These are phyloP conservation scores for Penicillium hordei DNA, from an alignment of 2,329 filamentous ascomycete genomes.

Conservation along the genomic window DNA sequence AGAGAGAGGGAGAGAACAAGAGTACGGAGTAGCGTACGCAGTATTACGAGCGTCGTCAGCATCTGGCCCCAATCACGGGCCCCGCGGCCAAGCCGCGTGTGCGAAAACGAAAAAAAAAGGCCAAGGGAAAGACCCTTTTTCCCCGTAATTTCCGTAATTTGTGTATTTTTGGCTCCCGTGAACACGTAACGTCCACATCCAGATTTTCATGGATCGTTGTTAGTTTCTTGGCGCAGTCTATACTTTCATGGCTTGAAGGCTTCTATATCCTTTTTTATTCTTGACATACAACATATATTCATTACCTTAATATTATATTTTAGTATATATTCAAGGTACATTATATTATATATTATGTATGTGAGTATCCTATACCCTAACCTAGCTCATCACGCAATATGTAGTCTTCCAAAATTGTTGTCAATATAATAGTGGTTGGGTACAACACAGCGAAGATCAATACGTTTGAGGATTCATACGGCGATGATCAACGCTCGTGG, in stretches of 20 bases:
- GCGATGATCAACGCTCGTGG: slow-evolving; percentile 1
- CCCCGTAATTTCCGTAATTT: slow-evolving; percentile 16
- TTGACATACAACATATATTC: not conserved
- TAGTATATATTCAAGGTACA: not conserved
- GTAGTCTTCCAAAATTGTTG: not conserved
- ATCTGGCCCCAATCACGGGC: slow-evolving; percentile 38
- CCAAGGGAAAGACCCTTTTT: slow-evolving; percentile 34
- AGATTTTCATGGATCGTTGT: slow-evolving; percentile 6
- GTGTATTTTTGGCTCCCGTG: slow-evolving; percentile 9
- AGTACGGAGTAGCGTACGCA: slow-evolving; percentile 13
- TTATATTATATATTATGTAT: no score
- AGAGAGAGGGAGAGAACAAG: slow-evolving; percentile 12
- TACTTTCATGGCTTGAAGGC: slow-evolving; percentile 6
- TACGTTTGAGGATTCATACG: not conserved
- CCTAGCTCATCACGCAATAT: not conserved
- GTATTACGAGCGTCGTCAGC: slow-evolving; percentile 41
- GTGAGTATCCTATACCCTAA: not conserved
- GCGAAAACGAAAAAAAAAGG: slow-evolving; percentile 28
- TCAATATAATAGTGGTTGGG: not conserved
- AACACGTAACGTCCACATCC: slow-evolving; percentile 18
- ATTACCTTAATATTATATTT: not conserved
- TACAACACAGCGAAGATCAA: not conserved
- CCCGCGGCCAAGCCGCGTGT: slow-evolving; percentile 40
- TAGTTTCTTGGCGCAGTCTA: slow-evolving; percentile 9
- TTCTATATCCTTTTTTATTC: slow-evolving; percentile 1